phyloP scores from a whole-genome alignment of 495 filamentous ascomycete genomes.

The Rusavskia elegans region DNA sequence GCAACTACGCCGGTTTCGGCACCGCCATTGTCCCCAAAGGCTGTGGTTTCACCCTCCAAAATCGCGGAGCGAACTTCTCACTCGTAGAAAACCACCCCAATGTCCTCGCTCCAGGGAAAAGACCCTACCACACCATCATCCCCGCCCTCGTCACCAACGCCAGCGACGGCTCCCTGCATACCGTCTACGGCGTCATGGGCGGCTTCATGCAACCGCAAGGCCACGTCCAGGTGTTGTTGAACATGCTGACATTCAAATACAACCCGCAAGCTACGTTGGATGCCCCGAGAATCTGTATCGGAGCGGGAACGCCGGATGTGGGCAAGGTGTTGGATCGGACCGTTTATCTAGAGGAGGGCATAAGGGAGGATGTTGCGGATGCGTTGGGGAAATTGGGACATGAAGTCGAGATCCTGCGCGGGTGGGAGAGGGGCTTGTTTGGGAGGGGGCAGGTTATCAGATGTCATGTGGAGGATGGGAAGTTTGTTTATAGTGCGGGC shows the following conservation, averaged over 20 bases:
- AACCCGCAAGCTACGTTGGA: slow-evolving; percentile 83
- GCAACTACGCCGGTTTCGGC: slow-evolving; percentile 84
- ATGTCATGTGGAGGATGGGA: slow-evolving; percentile 52
- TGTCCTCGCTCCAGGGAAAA: slow-evolving; percentile 59
- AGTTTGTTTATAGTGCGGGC: slow-evolving; percentile 62
- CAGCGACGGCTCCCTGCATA: slow-evolving; percentile 54
- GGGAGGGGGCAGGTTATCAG: slow-evolving; percentile 84
- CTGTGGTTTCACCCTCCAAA: slow-evolving; percentile 88
- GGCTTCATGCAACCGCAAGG: slow-evolving; percentile 99
- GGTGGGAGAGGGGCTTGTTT: slow-evolving; percentile 57
- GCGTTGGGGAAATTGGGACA: slow-evolving; percentile 60
- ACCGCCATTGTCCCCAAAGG: slow-evolving; percentile 66
- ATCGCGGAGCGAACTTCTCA: slow-evolving; percentile 76
- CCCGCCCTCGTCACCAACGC: slow-evolving; percentile 74
- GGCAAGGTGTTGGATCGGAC: slow-evolving; percentile 34
- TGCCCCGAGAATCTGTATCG: slow-evolving; percentile 73
- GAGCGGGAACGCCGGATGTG: slow-evolving; percentile 45
- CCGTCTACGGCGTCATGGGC: slow-evolving; percentile 91
- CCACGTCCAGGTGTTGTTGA: slow-evolving; percentile 86
- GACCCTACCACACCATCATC: slow-evolving; percentile 97
- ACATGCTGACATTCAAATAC: slow-evolving; percentile 73
- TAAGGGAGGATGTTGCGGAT: slow-evolving; percentile 46
- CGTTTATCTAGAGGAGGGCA: slow-evolving; percentile 77
- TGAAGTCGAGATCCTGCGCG: slow-evolving; percentile 48
- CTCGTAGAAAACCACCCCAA: slow-evolving; percentile 60